phyloP scores from a whole-genome alignment of 2,329 filamentous ascomycete species.

The Eutypa lata region DNA sequence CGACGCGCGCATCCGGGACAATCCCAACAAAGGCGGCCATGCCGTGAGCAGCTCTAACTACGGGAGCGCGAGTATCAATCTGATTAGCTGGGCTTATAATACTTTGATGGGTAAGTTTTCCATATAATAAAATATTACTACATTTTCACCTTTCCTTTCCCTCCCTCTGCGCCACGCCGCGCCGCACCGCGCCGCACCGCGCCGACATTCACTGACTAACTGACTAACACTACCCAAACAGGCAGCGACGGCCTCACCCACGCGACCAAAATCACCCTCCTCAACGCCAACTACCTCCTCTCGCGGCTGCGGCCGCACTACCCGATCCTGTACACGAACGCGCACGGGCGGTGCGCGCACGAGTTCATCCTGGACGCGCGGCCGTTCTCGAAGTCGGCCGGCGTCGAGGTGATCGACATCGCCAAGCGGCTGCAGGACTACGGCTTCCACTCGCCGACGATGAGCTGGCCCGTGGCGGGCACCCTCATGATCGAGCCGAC shows the following conservation, averaged over 20 bases:
- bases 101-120: constrained; percentile 74
- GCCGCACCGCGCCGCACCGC: no score
- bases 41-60: constrained; percentile 80
- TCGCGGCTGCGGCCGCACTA: constrained; percentile 83
- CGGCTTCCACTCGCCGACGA: constrained; percentile 94
- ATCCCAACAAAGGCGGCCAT: constrained; percentile 34
- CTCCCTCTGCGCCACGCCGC: no score
- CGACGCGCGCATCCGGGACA: constrained; percentile 23
- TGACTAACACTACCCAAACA: no score
- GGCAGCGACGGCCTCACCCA: constrained; percentile 74
- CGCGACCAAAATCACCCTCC: constrained; percentile 86
- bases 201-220: no score
- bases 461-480: constrained; percentile 94
- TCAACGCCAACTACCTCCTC: constrained; percentile 97
- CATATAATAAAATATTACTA: not conserved
- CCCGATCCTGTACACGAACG: constrained; percentile 89
- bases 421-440: constrained; percentile 97
- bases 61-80: constrained; percentile 87
- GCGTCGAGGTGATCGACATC: constrained; percentile 89
- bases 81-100: constrained; percentile 94
- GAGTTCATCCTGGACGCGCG: constrained; percentile 94
- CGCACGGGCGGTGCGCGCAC: constrained; percentile 83
- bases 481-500: constrained; percentile 98
- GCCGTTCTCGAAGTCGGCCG: constrained; percentile 76
- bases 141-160: no score